phyloP scores from a whole-genome alignment of 306 rosid genomes.

The Lupinus albus region DNA sequence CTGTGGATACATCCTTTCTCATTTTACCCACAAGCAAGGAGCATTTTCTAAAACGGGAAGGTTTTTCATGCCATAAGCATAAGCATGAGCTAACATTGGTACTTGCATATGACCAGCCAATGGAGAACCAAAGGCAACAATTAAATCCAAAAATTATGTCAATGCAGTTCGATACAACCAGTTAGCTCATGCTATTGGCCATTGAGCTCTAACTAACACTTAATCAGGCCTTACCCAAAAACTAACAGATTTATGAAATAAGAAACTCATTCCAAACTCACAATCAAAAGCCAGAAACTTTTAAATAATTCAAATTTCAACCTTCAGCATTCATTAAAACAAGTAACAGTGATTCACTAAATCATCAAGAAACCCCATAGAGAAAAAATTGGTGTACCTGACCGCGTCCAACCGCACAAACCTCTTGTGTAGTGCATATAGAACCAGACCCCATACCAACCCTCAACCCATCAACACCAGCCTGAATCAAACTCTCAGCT shows the following conservation, averaged over 20 bases:
- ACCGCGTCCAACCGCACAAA: conserved; percentile 92
- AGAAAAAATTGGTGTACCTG: conserved; percentile 61
- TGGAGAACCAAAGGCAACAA: not conserved
- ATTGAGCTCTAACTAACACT: conserved; percentile 2
- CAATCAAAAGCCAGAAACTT: not conserved
- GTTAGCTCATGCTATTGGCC: conserved; percentile 1
- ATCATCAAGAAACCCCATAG: not conserved
- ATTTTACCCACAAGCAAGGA: too few relatives aligned
- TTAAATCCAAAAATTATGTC: not conserved
- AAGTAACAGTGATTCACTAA: too few relatives aligned
- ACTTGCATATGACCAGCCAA: not conserved
- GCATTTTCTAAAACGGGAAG: too few relatives aligned
- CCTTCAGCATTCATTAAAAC: too few relatives aligned
- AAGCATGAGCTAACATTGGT: not conserved
- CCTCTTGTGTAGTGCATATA: conserved; percentile 95
- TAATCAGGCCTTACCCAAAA: too few relatives aligned
- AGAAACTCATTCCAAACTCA: too few relatives aligned
- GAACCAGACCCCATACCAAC: conserved; percentile 99
- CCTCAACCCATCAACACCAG: conserved; percentile 89
- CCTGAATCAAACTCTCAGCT: conserved; percentile 83
- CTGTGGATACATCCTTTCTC: too few relatives aligned
- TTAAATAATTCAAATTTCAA: too few relatives aligned
- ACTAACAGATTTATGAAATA: too few relatives aligned
- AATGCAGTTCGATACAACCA: not conserved
- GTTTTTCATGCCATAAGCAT: too few relatives aligned